Conservation (phyloP, 805 yeast genomes). For the Danielia reshetovae region DNA sequence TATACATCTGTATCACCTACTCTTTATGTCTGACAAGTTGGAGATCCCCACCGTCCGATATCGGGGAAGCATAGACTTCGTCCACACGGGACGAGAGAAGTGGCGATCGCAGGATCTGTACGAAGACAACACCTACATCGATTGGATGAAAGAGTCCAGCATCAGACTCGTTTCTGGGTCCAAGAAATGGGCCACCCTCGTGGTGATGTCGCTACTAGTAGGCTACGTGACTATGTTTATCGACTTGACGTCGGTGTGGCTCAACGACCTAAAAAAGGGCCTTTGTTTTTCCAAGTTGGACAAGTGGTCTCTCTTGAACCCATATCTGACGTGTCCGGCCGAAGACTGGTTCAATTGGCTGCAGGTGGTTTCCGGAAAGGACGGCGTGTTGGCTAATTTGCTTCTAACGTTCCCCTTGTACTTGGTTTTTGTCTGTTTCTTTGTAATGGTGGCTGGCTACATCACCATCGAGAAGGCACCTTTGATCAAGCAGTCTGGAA, state of each 20-base stretch:
- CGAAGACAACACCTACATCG: constrained; percentile 42
- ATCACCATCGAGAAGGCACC: constrained; percentile 25
- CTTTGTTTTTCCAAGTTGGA: constrained; percentile 39
- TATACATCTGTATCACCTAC: too few relatives aligned
- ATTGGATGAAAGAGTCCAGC: constrained; percentile 48
- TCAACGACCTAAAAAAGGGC: constrained; percentile 53
- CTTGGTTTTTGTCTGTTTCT: constrained; percentile 22
- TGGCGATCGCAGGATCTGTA: constrained; percentile 19
- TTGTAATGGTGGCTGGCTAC: constrained; percentile 26
- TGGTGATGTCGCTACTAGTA: constrained; percentile 41
- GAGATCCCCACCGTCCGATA: constrained; percentile 1
- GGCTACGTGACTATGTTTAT: constrained; percentile 48
- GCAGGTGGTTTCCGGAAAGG: constrained; percentile 19
- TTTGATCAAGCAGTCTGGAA: constrained; percentile 51
- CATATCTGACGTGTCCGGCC: constrained; percentile 41
- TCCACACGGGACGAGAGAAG: constrained; percentile 5
- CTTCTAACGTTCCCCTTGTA: constrained; percentile 36
- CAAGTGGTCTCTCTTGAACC: constrained; percentile 39
- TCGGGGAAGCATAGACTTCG: constrained; percentile 2
- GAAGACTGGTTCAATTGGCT: constrained; percentile 40
- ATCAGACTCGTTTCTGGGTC: constrained; percentile 14
- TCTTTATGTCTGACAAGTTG: too few relatives aligned
- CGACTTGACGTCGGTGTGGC: constrained; percentile 47
- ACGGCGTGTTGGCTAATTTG: constrained; percentile 13
- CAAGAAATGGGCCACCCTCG: constrained; percentile 46